Evolutionary conservation across 202 grass and related monocot genomes (phyloP).

Genomic region (Alloteropsis angusta): DNA sequence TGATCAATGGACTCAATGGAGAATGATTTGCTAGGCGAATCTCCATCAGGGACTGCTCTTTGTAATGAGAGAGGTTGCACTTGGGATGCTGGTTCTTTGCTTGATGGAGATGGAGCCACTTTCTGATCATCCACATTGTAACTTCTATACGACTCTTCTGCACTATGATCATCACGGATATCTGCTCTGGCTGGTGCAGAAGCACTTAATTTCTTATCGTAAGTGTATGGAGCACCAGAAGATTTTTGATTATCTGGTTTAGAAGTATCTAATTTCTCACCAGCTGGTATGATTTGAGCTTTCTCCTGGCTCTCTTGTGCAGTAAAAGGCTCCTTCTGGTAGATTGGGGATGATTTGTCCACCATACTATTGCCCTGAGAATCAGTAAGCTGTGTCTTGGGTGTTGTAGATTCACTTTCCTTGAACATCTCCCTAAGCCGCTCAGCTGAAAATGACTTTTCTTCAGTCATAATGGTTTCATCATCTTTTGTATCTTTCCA

Average conservation of each 20-base stretch:
- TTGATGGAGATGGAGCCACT: neutral
- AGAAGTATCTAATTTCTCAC: conserved; percentile 19
- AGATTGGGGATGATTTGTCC: conserved; percentile 3
- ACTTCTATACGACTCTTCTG: conserved; percentile 5
- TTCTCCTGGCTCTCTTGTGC: neutral
- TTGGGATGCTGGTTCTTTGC: conserved; percentile 20
- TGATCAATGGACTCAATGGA: conserved; percentile 33
- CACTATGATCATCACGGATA: neutral
- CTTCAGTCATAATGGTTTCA: neutral
- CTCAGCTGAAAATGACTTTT: conserved; percentile 10
- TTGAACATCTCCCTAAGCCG: neutral
- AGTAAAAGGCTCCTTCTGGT: conserved; percentile 16
- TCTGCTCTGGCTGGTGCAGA: conserved; percentile 4
- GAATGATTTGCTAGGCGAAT: conserved; percentile 6
- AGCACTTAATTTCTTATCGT: conserved; percentile 20
- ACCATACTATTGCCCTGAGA: neutral
- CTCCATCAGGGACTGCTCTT: conserved; percentile 14
- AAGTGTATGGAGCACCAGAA: conserved; percentile 15
- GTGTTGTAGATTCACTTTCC: neutral
- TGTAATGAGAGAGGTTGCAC: conserved; percentile 3
- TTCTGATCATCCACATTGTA: conserved; percentile 17
- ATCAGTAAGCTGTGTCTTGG: conserved; percentile 18
- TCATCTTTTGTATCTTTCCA: neutral
- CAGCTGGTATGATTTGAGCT: neutral
- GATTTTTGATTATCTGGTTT: conserved; percentile 13